These are phyloP conservation scores for Septoria petroselini DNA, from an alignment of 2,329 filamentous ascomycete species.

Conservation along the genomic window DNA sequence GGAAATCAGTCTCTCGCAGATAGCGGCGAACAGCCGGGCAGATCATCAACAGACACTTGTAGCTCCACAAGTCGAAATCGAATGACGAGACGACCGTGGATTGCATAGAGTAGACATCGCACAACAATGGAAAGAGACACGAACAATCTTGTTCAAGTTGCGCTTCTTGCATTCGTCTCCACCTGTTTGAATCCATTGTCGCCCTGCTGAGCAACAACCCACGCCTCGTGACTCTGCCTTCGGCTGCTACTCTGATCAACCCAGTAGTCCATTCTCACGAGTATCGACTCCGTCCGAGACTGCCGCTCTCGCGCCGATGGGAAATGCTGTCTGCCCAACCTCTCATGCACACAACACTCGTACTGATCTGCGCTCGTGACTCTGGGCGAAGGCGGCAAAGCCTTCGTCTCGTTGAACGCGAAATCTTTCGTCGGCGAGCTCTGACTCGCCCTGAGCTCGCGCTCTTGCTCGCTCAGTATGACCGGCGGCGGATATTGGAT, in stretches of 20 bases:
- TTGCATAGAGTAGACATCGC: neutral
- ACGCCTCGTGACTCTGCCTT: neutral
- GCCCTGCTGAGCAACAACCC: neutral
- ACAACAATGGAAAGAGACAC: neutral
- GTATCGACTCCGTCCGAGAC: conserved; percentile 11
- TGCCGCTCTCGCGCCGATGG: conserved; percentile 9
- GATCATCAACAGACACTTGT: neutral
- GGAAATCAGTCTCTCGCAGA: too few relatives aligned
- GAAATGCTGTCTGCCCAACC: conserved; percentile 20
- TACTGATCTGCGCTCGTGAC: conserved; percentile 25
- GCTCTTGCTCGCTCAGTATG: conserved; percentile 9
- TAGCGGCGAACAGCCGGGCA: neutral
- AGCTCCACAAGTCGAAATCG: neutral
- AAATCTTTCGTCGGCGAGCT: neutral
- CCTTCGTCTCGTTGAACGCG: conserved; percentile 1
- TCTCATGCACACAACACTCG: conserved; percentile 21
- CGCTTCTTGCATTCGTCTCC: neutral
- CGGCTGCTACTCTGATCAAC: conserved; percentile 1
- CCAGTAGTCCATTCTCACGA: conserved; percentile 13
- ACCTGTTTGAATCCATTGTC: neutral
- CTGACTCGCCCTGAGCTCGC: neutral
- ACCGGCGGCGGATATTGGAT: conserved; percentile 15
- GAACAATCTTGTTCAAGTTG: neutral
- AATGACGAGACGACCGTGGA: neutral
- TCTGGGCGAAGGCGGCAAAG: conserved; percentile 9